Percentiles rank a stretch among this genome's conserved stretches.
These are phyloP conservation scores for Hygrophorus russula DNA, from an alignment of 768 basidiomycete species.

Conservation along the genomic window DNA sequence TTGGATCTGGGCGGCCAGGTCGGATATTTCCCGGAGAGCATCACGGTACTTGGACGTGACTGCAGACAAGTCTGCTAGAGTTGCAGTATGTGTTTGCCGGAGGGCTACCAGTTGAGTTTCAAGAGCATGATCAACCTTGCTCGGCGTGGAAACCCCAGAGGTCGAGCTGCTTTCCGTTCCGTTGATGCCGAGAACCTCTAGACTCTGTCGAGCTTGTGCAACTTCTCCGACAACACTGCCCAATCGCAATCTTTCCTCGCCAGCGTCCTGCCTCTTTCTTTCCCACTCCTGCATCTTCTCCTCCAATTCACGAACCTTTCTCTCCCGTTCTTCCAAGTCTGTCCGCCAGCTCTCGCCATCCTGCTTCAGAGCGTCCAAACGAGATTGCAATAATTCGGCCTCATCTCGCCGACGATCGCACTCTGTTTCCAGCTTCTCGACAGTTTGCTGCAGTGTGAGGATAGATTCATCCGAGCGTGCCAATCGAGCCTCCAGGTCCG, in stretches of 20 bases:
- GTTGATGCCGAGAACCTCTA: conserved; percentile 29
- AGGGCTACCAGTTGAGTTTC: conserved; percentile 60
- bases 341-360: conserved; percentile 77
- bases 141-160: conserved; percentile 17
- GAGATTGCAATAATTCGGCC: conserved; percentile 56
- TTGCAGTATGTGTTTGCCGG: conserved; percentile 75
- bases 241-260: conserved; percentile 54
- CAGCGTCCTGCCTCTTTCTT: conserved; percentile 54
- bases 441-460: conserved; percentile 50
- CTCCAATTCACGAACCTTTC: conserved; percentile 65
- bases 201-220: conserved; percentile 52
- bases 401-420: conserved; percentile 64
- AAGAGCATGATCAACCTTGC: conserved; percentile 25
- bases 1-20: conserved; percentile 82
- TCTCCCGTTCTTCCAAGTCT: conserved; percentile 79
- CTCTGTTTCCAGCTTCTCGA: conserved; percentile 71
- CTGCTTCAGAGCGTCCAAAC: conserved; percentile 54
- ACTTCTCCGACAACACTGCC: conserved; percentile 61
- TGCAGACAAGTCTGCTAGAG: conserved; percentile 66
- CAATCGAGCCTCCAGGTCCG: conserved; percentile 76
- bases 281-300: conserved; percentile 72
- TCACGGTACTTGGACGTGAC: conserved; percentile 80
- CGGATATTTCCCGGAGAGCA: conserved; percentile 85
- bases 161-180: conserved; percentile 13
- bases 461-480: conserved; percentile 71